These are phyloP conservation scores for Leucoagaricus sp. DNA, from an alignment of 1,284 basidiomycete genomes.

Conservation along the genomic window DNA sequence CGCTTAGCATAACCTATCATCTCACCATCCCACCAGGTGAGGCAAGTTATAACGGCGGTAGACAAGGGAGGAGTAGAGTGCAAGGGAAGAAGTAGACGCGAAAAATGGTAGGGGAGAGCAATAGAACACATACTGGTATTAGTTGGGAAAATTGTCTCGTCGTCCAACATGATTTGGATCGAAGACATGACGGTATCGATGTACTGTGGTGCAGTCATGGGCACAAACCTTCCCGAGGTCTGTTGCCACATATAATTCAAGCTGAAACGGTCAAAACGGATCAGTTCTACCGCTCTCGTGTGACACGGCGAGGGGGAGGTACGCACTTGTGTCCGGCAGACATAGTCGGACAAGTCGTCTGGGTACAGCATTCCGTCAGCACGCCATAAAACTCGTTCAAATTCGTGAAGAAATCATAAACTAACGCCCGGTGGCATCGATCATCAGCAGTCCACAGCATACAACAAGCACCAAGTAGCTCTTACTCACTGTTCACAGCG, in stretches of 20 bases:
- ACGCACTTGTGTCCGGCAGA: constrained; percentile 83
- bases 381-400: constrained; percentile 98
- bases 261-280: constrained; percentile 38
- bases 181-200: constrained; percentile 99
- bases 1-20: too few relatives aligned
- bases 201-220: constrained; percentile 93
- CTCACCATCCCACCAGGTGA: too few relatives aligned
- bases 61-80: too few relatives aligned
- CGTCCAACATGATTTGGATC: constrained; percentile 91
- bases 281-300: too few relatives aligned
- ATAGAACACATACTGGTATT: constrained; percentile 72
- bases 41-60: too few relatives aligned
- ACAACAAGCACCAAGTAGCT: background rate
- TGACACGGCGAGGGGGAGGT: background rate
- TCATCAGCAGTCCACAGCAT: background rate
- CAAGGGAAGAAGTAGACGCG: background rate
- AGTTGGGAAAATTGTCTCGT: constrained; percentile 92
- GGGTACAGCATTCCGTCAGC: constrained; percentile 91
- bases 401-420: constrained; percentile 95
- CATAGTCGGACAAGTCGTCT: constrained; percentile 92
- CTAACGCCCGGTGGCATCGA: constrained; percentile 38
- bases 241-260: constrained; percentile 96
- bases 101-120: background rate
- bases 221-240: constrained; percentile 85
- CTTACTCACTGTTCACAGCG: constrained; percentile 90